Evolutionary conservation across 495 filamentous ascomycete species (phyloP).

Genomic region (Lineolata rhizophorae): DNA sequence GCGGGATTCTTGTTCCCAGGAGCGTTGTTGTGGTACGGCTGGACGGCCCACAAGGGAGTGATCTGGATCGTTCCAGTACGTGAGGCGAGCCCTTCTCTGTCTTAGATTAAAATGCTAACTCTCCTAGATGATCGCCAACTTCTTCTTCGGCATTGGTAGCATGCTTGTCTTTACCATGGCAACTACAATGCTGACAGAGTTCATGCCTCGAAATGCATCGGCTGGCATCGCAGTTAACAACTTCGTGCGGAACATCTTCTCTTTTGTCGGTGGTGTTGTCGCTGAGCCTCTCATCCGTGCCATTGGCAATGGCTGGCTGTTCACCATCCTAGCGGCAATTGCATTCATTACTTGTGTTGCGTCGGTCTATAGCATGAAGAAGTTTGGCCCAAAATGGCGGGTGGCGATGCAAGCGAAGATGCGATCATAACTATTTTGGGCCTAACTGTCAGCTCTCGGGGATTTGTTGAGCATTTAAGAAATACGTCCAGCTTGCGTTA

Average conservation of each 20-base stretch:
- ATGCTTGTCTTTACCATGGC: constrained; percentile 59
- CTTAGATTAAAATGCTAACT: background rate
- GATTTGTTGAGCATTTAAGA: no score
- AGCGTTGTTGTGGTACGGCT: constrained; percentile 46
- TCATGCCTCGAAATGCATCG: constrained; percentile 57
- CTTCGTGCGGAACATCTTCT: constrained; percentile 68
- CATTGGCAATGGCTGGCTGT: constrained; percentile 78
- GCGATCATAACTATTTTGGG: no score
- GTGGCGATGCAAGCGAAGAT: constrained; percentile 34
- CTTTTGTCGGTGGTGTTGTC: constrained; percentile 51
- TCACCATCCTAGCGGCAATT: constrained; percentile 54
- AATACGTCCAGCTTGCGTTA: no score
- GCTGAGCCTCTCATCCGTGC: constrained; percentile 56
- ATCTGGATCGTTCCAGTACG: constrained; percentile 43
- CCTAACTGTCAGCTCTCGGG: no score
- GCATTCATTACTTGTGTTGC: constrained; percentile 23
- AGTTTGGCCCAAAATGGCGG: constrained; percentile 46
- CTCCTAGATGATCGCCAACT: constrained; percentile 46
- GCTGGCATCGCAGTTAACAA: constrained; percentile 70
- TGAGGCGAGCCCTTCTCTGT: constrained; percentile 14
- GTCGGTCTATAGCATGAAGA: constrained; percentile 44
- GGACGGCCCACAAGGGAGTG: constrained; percentile 33
- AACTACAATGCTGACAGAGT: constrained; percentile 35
- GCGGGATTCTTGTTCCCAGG: constrained; percentile 54
- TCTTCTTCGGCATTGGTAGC: constrained; percentile 68